These are phyloP conservation scores for Arthrobotrys sinensis DNA, from an alignment of 2,329 filamentous ascomycete species.

Conservation along the genomic window DNA sequence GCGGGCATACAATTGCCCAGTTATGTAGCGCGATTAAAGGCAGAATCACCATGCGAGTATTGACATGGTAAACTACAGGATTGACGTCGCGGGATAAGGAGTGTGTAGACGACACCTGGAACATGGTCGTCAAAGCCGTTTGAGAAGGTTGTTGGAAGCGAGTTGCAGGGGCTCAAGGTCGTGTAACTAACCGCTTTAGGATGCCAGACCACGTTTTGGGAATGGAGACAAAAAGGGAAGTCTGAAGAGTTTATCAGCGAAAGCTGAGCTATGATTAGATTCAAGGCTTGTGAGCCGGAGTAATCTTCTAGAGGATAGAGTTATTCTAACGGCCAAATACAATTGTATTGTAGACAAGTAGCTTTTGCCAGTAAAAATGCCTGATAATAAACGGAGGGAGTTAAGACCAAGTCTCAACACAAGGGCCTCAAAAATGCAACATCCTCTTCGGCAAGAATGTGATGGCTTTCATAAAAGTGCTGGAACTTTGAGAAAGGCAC, in stretches of 20 bases:
- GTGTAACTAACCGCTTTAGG: slow-evolving; percentile 22
- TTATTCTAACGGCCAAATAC: too few relatives aligned
- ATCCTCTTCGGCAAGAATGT: too few relatives aligned
- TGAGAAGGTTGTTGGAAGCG: slow-evolving; percentile 22
- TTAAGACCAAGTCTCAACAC: too few relatives aligned
- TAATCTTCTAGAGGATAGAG: too few relatives aligned
- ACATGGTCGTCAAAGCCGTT: slow-evolving; percentile 1
- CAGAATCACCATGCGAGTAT: slow-evolving; percentile 6
- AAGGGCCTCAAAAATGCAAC: too few relatives aligned
- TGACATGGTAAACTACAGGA: not conserved
- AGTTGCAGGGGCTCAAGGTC: not conserved
- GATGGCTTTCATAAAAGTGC: too few relatives aligned
- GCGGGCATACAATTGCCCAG: slow-evolving; percentile 10
- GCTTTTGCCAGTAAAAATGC: too few relatives aligned
- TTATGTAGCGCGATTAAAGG: slow-evolving; percentile 1
- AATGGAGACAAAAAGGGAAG: slow-evolving; percentile 15
- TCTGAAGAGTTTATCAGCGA: not conserved
- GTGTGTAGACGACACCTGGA: slow-evolving; percentile 20
- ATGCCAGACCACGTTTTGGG: not conserved
- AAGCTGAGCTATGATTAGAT: not conserved
- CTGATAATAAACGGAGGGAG: too few relatives aligned
- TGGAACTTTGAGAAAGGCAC: too few relatives aligned
- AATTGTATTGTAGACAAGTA: too few relatives aligned
- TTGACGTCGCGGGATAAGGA: slow-evolving; percentile 1
- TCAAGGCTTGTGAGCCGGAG: too few relatives aligned